A percentile compares a stretch with the other conserved stretches of the same genome.
These are phyloP conservation scores for Oldenlandia corymbosa DNA, from an alignment of 257 asterid genomes.

Conservation along the genomic window DNA sequence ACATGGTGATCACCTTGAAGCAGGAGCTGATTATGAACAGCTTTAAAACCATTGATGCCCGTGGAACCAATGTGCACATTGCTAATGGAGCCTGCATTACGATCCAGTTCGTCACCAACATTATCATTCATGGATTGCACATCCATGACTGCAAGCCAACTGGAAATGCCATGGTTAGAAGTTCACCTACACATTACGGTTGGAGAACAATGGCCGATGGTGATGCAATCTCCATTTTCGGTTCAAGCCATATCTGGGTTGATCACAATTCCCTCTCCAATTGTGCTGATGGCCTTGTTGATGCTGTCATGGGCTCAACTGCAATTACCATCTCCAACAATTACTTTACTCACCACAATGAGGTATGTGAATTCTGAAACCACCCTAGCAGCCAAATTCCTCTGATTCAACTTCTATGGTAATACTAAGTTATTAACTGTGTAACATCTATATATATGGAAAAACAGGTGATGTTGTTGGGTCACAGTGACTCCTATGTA, in stretches of 20 bases:
- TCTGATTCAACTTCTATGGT: neutral
- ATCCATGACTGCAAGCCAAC: conserved; percentile 83
- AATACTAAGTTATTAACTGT: conserved; percentile 11
- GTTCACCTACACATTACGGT: conserved; percentile 76
- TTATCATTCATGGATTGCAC: conserved; percentile 75
- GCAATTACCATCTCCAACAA: conserved; percentile 87
- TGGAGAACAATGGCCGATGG: conserved; percentile 98
- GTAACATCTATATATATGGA: conserved; percentile 1
- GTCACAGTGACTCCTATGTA: conserved; percentile 82
- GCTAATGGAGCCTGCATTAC: conserved; percentile 82
- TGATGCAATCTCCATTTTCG: conserved; percentile 76
- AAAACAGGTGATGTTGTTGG: conserved; percentile 88
- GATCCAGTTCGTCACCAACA: conserved; percentile 64
- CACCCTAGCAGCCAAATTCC: conserved; percentile 6
- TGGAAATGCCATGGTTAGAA: conserved; percentile 91
- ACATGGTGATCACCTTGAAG: conserved; percentile 76
- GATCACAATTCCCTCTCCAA: conserved; percentile 85
- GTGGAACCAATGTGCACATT: conserved; percentile 80
- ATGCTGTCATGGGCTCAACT: conserved; percentile 94
- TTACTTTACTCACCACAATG: conserved; percentile 83
- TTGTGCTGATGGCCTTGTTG: conserved; percentile 92
- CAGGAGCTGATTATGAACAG: conserved; percentile 89
- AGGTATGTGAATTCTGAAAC: conserved; percentile 35
- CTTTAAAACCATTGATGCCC: conserved; percentile 82
- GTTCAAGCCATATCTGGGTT: conserved; percentile 88